Evolutionary conservation across 2,329 filamentous ascomycete species (phyloP).

Genomic region (Phymatotrichopsis omnivora): DNA sequence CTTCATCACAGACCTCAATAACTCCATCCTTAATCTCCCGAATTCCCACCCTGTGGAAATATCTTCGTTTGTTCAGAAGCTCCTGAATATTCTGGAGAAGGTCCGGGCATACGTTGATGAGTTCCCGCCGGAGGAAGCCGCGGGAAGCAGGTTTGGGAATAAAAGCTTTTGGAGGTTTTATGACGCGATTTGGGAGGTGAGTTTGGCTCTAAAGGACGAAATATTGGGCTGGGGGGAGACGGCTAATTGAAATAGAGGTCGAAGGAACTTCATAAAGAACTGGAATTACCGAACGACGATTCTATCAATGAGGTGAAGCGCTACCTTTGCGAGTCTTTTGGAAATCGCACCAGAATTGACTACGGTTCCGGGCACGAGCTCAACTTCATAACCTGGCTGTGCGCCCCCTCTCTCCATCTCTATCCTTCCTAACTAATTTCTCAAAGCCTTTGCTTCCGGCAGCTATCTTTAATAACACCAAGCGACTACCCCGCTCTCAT

Average conservation of each 20-base stretch:
- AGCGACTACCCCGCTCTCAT: slow-evolving; percentile 64
- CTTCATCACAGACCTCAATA: slow-evolving; percentile 79
- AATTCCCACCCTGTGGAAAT: slow-evolving; percentile 51
- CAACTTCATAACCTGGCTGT: slow-evolving; percentile 90
- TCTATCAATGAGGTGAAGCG: slow-evolving; percentile 62
- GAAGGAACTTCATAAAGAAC: slow-evolving; percentile 23
- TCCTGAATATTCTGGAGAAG: slow-evolving; percentile 60
- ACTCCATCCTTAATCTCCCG: slow-evolving; percentile 52
- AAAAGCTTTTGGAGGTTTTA: slow-evolving; percentile 78
- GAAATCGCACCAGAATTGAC: slow-evolving; percentile 78
- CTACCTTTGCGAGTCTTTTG: slow-evolving; percentile 76
- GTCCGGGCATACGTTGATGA: slow-evolving; percentile 55
- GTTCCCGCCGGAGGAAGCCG: slow-evolving; percentile 74
- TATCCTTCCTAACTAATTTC: background rate
- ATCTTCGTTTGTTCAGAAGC: slow-evolving; percentile 50
- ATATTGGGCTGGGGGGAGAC: background rate
- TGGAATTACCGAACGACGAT: slow-evolving; percentile 43
- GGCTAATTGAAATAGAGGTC: background rate
- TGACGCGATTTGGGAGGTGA: slow-evolving; percentile 51
- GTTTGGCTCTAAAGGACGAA: slow-evolving; percentile 54
- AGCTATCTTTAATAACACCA: slow-evolving; percentile 54
- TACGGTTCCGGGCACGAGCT: slow-evolving; percentile 96
- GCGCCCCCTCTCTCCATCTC: background rate
- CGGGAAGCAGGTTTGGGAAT: slow-evolving; percentile 88
- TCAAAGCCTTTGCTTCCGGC: slow-evolving; percentile 66